Percentiles rank a stretch among this genome's conserved stretches.
These are phyloP conservation scores for Exophiala mesophila DNA, from an alignment of 2,329 filamentous ascomycete species.

Conservation along the genomic window DNA sequence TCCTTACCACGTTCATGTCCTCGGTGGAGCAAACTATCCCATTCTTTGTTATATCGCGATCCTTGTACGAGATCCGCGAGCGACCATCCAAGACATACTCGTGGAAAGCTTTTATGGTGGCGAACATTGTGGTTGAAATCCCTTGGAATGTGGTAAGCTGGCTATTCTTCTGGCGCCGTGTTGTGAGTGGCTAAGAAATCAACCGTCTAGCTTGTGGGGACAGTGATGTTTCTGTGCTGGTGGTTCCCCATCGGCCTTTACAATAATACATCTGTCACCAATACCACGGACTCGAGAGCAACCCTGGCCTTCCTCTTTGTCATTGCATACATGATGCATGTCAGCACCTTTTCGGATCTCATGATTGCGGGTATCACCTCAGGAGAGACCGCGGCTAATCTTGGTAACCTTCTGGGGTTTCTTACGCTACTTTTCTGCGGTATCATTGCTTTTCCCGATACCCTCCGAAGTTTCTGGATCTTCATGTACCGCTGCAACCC, in stretches of 20 bases:
- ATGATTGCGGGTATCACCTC: conserved; percentile 71
- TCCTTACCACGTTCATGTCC: conserved; percentile 69
- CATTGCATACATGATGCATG: conserved; percentile 60
- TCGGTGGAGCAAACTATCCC: conserved; percentile 52
- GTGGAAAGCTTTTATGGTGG: conserved; percentile 66
- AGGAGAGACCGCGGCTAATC: conserved; percentile 59
- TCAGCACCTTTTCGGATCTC: conserved; percentile 65
- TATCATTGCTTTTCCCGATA: conserved; percentile 55
- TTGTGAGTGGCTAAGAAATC: no score
- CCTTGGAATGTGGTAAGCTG: conserved; percentile 47
- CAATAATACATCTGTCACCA: conserved; percentile 49
- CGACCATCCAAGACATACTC: conserved; percentile 65
- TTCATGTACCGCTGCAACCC: conserved; percentile 77
- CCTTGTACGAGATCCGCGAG: conserved; percentile 56
- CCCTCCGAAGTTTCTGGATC: conserved; percentile 67
- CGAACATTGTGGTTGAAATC: conserved; percentile 66
- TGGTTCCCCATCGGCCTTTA: conserved; percentile 59
- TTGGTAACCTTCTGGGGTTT: conserved; percentile 57
- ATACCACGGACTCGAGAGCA: conserved; percentile 65
- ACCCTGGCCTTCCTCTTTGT: conserved; percentile 62
- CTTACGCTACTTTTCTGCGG: conserved; percentile 56
- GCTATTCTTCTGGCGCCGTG: no score
- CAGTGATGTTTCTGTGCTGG: conserved; percentile 60
- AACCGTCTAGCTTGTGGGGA: conserved; percentile 48
- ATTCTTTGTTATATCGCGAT: conserved; percentile 51